phyloP scores from a whole-genome alignment of 164 flowering plant species.

The Dillenia suffruticosa region DNA sequence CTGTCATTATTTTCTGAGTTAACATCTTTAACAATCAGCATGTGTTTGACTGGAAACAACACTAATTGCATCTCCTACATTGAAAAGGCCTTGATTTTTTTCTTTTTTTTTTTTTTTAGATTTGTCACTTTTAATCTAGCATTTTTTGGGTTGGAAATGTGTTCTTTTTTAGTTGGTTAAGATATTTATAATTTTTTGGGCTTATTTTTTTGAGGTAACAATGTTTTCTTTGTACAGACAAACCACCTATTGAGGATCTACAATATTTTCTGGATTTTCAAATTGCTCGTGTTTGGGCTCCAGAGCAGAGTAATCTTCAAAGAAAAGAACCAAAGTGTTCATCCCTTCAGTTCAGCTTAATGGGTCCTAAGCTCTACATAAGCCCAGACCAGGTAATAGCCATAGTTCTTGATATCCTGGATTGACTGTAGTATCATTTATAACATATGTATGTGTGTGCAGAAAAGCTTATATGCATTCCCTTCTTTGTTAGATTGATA shows the following conservation, averaged over 20 bases:
- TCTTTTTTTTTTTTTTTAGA: too few relatives aligned
- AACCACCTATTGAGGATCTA: constrained; percentile 96
- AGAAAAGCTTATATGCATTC: not conserved
- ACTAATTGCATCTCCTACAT: too few relatives aligned
- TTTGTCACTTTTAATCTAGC: too few relatives aligned
- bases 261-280: constrained; percentile 94
- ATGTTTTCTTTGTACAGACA: constrained; percentile 38
- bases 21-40: too few relatives aligned
- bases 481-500: not conserved
- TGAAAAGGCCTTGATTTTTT: too few relatives aligned
- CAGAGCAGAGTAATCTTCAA: constrained; percentile 67
- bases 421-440: not conserved
- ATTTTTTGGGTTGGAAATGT: too few relatives aligned
- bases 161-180: too few relatives aligned
- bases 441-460: not conserved
- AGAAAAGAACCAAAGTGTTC: constrained; percentile 90
- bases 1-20: too few relatives aligned
- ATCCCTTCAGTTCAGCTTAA: constrained; percentile 90
- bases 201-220: constrained; percentile 1
- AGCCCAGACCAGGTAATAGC: constrained; percentile 89
- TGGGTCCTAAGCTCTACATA: constrained; percentile 94
- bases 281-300: constrained; percentile 90
- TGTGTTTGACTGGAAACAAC: too few relatives aligned
- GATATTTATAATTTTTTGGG: not conserved
- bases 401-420: not conserved